phyloP scores from a whole-genome alignment of 306 rosid species.

The Cyclanthera cordifolia region DNA sequence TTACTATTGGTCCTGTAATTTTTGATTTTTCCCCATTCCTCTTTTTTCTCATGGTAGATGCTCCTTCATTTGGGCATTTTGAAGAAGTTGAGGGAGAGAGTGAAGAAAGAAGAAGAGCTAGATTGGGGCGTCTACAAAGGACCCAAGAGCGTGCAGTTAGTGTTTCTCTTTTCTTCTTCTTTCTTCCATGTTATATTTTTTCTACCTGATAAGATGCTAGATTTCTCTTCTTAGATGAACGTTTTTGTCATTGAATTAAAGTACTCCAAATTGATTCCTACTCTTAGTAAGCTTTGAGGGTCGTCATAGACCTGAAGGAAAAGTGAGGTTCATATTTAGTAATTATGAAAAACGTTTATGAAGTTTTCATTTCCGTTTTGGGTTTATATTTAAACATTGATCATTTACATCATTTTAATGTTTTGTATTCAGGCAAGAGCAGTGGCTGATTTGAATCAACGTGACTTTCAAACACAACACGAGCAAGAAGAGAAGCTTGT shows the following conservation, averaged over 20 bases:
- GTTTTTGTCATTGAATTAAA: not conserved
- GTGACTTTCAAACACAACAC: constrained; percentile 49
- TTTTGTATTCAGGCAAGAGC: constrained; percentile 59
- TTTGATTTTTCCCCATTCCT: constrained; percentile 3
- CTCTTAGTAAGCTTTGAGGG: not conserved
- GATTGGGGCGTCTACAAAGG: constrained; percentile 63
- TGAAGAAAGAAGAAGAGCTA: constrained; percentile 75
- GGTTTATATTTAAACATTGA: not conserved
- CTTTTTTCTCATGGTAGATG: constrained; percentile 32
- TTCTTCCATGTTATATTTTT: constrained; percentile 2
- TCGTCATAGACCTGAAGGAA: not conserved
- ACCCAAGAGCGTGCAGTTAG: constrained; percentile 61
- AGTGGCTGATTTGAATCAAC: constrained; percentile 83
- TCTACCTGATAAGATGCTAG: not conserved
- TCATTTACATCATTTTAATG: constrained; percentile 14
- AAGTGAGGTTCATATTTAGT: not conserved
- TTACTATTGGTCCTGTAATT: not conserved
- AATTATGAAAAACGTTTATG: not conserved
- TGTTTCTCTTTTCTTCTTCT: constrained; percentile 18
- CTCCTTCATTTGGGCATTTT: constrained; percentile 36
- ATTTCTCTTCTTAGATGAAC: constrained; percentile 8
- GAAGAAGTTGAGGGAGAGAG: constrained; percentile 76
- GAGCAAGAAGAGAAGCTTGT: constrained; percentile 91
- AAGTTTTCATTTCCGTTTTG: constrained; percentile 9
- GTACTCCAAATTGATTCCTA: not conserved